A percentile compares a stretch with the other conserved stretches of the same genome.
Evolutionary conservation across 495 filamentous ascomycete species (phyloP).

Genomic region (Thozetella sp.): DNA sequence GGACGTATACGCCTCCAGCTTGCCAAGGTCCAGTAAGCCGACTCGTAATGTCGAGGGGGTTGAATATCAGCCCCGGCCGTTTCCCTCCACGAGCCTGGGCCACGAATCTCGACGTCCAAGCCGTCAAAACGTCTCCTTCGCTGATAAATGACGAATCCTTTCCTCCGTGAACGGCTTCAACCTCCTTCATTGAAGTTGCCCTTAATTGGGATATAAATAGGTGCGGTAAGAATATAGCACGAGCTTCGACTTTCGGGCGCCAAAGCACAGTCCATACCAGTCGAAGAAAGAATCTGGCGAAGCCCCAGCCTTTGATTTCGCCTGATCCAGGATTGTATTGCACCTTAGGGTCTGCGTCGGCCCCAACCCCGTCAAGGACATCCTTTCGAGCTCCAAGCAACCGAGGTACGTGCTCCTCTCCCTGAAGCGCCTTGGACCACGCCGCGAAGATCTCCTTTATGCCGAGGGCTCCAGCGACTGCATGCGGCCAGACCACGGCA

Average conservation of each 20-base stretch:
- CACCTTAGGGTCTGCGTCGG: neutral
- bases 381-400: neutral
- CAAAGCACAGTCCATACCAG: constrained; percentile 3
- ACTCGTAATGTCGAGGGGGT: constrained; percentile 4
- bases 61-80: neutral
- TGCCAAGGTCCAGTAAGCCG: constrained; percentile 1
- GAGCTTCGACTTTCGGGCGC: constrained; percentile 3
- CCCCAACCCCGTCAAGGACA: neutral
- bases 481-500: constrained; percentile 5
- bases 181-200: constrained; percentile 3
- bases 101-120: constrained; percentile 5
- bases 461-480: constrained; percentile 1
- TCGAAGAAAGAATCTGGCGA: neutral
- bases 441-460: constrained; percentile 4
- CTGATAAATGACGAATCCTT: constrained; percentile 1
- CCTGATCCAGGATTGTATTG: neutral
- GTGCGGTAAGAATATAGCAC: constrained; percentile 5
- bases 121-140: constrained; percentile 6
- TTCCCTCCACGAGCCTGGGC: constrained; percentile 3
- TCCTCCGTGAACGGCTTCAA: neutral
- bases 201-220: constrained; percentile 2
- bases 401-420: neutral
- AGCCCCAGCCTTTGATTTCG: constrained; percentile 10
- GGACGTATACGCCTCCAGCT: constrained; percentile 3
- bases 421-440: constrained; percentile 4